Percentiles rank a stretch among this genome's conserved stretches.
phyloP scores from a whole-genome alignment of 202 grass and related monocot species.

The Miscanthus sacchariflorus region DNA sequence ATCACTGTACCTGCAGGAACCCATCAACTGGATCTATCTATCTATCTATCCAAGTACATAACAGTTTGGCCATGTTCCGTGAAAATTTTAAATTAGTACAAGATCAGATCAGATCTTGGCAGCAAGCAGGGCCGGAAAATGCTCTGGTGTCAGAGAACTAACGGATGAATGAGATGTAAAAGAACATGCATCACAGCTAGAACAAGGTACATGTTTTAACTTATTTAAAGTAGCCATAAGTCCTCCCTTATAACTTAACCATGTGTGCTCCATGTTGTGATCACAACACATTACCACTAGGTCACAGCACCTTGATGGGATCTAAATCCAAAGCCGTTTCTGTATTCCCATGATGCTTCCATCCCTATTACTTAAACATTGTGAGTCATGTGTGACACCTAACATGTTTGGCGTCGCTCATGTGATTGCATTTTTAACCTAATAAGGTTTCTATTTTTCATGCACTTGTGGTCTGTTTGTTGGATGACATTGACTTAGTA shows the following conservation, averaged over 20 bases:
- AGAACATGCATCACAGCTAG: slow-evolving; percentile 89
- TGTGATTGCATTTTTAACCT: slow-evolving; percentile 41
- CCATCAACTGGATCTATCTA: slow-evolving; percentile 60
- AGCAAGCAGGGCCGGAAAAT: slow-evolving; percentile 56
- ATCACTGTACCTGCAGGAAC: slow-evolving; percentile 44
- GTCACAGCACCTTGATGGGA: slow-evolving; percentile 45
- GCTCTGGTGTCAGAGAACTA: slow-evolving; percentile 64
- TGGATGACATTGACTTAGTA: slow-evolving; percentile 36
- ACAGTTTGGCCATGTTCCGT: slow-evolving; percentile 44
- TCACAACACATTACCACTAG: slow-evolving; percentile 7
- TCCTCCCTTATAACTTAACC: slow-evolving; percentile 57
- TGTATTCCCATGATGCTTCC: slow-evolving; percentile 62
- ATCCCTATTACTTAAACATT: slow-evolving; percentile 55
- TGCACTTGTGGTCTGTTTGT: slow-evolving; percentile 37
- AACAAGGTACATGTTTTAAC: slow-evolving; percentile 55
- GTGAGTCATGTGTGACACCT: slow-evolving; percentile 65
- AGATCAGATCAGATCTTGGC: slow-evolving; percentile 67
- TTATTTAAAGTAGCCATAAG: slow-evolving; percentile 58
- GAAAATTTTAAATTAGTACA: slow-evolving; percentile 35
- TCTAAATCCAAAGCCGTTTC: slow-evolving; percentile 52
- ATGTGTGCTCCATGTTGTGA: slow-evolving; percentile 76
- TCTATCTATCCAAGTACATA: slow-evolving; percentile 46
- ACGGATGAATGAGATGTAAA: slow-evolving; percentile 78
- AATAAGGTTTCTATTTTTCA: slow-evolving; percentile 30
- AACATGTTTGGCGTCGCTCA: slow-evolving; percentile 39